Evolutionary conservation across 805 yeast species (phyloP).

Genomic region (Cyberlindnera americana): DNA sequence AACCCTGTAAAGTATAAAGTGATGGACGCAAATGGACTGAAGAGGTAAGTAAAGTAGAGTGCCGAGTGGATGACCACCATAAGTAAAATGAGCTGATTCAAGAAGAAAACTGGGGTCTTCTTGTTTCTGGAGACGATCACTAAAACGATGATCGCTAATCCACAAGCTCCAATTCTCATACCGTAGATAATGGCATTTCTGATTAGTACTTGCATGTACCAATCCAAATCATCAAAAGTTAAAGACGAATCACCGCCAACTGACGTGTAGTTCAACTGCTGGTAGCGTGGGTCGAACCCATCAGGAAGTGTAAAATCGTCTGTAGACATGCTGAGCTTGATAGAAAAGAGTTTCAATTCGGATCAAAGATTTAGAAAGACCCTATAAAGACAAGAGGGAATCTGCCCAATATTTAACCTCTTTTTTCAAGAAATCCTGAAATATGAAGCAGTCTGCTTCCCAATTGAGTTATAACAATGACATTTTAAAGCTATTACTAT

Average conservation of each 20-base stretch:
- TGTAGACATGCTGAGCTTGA: slow-evolving; percentile 2
- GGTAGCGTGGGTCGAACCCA: slow-evolving; percentile 25
- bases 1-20: slow-evolving; percentile 47
- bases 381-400: too few relatives aligned
- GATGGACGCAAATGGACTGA: slow-evolving; percentile 49
- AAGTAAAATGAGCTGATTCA: slow-evolving; percentile 61
- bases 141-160: slow-evolving; percentile 42
- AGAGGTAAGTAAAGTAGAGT: slow-evolving; percentile 51
- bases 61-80: slow-evolving; percentile 57
- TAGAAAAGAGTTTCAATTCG: background rate
- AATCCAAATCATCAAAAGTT: slow-evolving; percentile 42
- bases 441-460: too few relatives aligned
- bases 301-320: slow-evolving; percentile 7
- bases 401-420: too few relatives aligned
- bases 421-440: too few relatives aligned
- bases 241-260: slow-evolving; percentile 37
- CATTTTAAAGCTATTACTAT: too few relatives aligned
- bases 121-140: slow-evolving; percentile 49
- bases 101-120: slow-evolving; percentile 65
- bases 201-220: slow-evolving; percentile 30
- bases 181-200: slow-evolving; percentile 50
- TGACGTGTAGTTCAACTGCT: slow-evolving; percentile 39
- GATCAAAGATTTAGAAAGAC: background rate
- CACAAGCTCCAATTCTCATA: slow-evolving; percentile 54
- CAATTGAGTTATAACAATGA: too few relatives aligned